These are phyloP conservation scores for Knoxdaviesia proteae DNA, from an alignment of 2,329 filamentous ascomycete genomes.

Conservation along the genomic window DNA sequence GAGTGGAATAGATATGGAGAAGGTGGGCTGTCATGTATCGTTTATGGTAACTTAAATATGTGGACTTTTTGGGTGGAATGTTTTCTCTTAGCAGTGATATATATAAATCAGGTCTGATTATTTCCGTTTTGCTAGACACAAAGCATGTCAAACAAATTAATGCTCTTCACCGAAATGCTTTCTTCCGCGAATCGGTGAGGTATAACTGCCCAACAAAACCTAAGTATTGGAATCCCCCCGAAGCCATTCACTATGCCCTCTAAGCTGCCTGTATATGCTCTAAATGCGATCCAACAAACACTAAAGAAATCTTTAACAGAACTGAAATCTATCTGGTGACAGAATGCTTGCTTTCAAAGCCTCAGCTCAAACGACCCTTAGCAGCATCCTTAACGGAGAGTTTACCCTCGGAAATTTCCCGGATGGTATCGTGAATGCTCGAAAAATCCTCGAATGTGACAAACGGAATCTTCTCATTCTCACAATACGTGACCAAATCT, in stretches of 20 bases:
- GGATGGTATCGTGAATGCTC: slow-evolving; percentile 53
- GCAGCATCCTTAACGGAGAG: slow-evolving; percentile 51
- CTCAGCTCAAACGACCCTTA: slow-evolving; percentile 14
- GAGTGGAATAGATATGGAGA: slow-evolving; percentile 24
- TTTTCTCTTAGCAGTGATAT: too few relatives aligned
- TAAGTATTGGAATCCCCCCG: too few relatives aligned
- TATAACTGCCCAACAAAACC: too few relatives aligned
- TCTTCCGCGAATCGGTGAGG: too few relatives aligned
- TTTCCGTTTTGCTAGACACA: too few relatives aligned
- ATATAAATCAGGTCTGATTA: too few relatives aligned
- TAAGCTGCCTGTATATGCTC: not conserved
- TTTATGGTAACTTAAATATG: too few relatives aligned
- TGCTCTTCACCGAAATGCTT: too few relatives aligned
- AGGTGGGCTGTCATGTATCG: too few relatives aligned
- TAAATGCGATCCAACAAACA: too few relatives aligned
- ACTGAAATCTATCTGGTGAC: not conserved
- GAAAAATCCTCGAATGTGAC: slow-evolving; percentile 73
- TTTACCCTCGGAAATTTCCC: slow-evolving; percentile 57
- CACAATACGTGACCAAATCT: slow-evolving; percentile 80
- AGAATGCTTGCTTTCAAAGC: not conserved
- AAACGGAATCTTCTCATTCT: slow-evolving; percentile 67
- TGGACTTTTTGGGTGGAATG: too few relatives aligned
- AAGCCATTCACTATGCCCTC: not conserved
- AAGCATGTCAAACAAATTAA: too few relatives aligned
- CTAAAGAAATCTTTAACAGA: not conserved